phyloP scores from a whole-genome alignment of 192 early-diverging fungal species.

The Entomortierella lignicola region DNA sequence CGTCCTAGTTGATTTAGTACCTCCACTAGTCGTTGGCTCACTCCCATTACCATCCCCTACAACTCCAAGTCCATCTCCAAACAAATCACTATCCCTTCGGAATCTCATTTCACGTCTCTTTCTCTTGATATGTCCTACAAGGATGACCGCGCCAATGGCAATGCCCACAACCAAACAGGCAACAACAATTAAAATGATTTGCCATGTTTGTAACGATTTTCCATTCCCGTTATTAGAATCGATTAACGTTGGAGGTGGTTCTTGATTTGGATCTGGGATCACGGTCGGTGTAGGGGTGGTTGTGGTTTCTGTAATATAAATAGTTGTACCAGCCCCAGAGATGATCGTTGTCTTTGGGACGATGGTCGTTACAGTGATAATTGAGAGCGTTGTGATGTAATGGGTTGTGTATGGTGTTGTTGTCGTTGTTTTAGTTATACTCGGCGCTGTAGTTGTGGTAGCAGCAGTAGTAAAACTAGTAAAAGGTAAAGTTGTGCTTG shows the following conservation, averaged over 20 bases:
- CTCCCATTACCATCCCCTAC: slow-evolving; percentile 10
- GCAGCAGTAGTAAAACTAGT: not conserved
- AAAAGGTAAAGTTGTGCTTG: too few relatives aligned
- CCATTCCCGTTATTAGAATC: not conserved
- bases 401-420: slow-evolving; percentile 43
- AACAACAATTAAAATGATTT: slow-evolving; percentile 28
- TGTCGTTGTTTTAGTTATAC: slow-evolving; percentile 6
- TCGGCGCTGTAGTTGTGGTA: slow-evolving; percentile 1
- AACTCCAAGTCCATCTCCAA: not conserved
- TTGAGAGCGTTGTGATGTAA: slow-evolving; percentile 25
- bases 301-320: slow-evolving; percentile 24
- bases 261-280: slow-evolving; percentile 38
- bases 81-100: not conserved
- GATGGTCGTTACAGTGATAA: slow-evolving; percentile 24
- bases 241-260: not conserved
- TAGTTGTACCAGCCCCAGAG: slow-evolving; percentile 25
- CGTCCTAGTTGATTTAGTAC: slow-evolving; percentile 13
- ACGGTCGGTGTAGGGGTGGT: slow-evolving; percentile 3
- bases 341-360: slow-evolving; percentile 31
- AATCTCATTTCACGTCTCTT: not conserved
- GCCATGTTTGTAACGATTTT: slow-evolving; percentile 16
- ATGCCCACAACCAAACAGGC: slow-evolving; percentile 13
- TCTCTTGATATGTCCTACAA: slow-evolving; percentile 18
- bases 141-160: slow-evolving; percentile 1
- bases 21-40: slow-evolving; percentile 8